A percentile compares a stretch with the other conserved stretches of the same genome.
phyloP scores from a whole-genome alignment of 805 yeast species.

The Middelhovenomyces tepae region DNA sequence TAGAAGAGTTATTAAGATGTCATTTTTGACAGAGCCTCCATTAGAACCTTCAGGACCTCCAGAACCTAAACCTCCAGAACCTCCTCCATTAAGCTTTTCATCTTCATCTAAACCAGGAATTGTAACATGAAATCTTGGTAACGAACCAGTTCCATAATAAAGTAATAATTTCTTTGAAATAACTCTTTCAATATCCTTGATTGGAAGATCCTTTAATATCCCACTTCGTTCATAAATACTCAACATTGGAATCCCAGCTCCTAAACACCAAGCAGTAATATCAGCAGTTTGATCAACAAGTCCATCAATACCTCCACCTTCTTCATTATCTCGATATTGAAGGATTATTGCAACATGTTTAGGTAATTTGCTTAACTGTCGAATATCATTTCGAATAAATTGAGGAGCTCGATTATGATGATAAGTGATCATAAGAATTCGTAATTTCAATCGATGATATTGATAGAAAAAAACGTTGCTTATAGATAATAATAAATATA shows the following conservation, averaged over 20 bases:
- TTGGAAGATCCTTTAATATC: slow-evolving; percentile 36
- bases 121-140: slow-evolving; percentile 54
- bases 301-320: slow-evolving; percentile 84
- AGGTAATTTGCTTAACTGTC: slow-evolving; percentile 67
- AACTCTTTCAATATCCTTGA: slow-evolving; percentile 40
- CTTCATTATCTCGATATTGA: slow-evolving; percentile 64
- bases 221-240: slow-evolving; percentile 78
- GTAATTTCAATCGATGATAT: slow-evolving; percentile 14
- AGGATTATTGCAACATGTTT: slow-evolving; percentile 67
- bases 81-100: slow-evolving; percentile 4
- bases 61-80: slow-evolving; percentile 5
- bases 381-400: slow-evolving; percentile 75
- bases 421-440: slow-evolving; percentile 13
- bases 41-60: background rate
- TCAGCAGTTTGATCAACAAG: slow-evolving; percentile 70
- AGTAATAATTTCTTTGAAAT: slow-evolving; percentile 50
- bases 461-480: slow-evolving; percentile 8
- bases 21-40: slow-evolving; percentile 11
- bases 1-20: slow-evolving; percentile 54
- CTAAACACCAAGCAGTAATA: slow-evolving; percentile 76
- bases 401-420: slow-evolving; percentile 44
- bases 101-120: slow-evolving; percentile 47
- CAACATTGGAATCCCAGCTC: slow-evolving; percentile 70
- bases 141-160: slow-evolving; percentile 64
- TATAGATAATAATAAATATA: slow-evolving; percentile 9